phyloP scores from a whole-genome alignment of 164 flowering plant species.

The Annona cherimola region DNA sequence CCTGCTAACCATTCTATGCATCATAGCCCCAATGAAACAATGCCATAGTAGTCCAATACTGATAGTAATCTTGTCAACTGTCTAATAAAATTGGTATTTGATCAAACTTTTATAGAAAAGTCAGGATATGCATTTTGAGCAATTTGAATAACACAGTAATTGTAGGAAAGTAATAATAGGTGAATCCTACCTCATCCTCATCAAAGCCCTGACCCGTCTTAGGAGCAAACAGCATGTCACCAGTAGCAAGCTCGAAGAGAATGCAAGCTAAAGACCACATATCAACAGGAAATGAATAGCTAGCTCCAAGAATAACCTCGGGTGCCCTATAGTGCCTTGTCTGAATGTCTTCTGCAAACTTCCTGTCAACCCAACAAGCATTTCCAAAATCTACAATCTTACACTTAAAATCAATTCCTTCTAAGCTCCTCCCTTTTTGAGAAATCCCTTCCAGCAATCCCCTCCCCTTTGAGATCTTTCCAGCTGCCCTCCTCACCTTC shows the following conservation, averaged over 20 bases:
- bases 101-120: background rate
- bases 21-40: background rate
- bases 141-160: background rate
- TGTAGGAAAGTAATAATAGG: background rate
- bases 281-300: constrained; percentile 74
- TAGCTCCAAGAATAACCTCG: constrained; percentile 73
- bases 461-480: constrained; percentile 65
- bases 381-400: constrained; percentile 97
- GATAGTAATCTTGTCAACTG: background rate
- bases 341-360: constrained; percentile 72
- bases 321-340: constrained; percentile 97
- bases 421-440: constrained; percentile 46
- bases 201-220: constrained; percentile 66
- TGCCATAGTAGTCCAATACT: no score
- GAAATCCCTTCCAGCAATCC: constrained; percentile 49
- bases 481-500: constrained; percentile 77
- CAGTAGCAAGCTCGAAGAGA: constrained; percentile 92
- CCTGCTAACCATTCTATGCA: background rate
- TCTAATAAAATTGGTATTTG: background rate
- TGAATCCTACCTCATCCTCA: constrained; percentile 82
- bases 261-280: constrained; percentile 98
- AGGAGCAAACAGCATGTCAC: constrained; percentile 91
- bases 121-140: background rate
- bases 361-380: constrained; percentile 86
- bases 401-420: constrained; percentile 79